phyloP scores from a whole-genome alignment of 2,329 filamentous ascomycete species.

The Phialemoniopsis sp. region DNA sequence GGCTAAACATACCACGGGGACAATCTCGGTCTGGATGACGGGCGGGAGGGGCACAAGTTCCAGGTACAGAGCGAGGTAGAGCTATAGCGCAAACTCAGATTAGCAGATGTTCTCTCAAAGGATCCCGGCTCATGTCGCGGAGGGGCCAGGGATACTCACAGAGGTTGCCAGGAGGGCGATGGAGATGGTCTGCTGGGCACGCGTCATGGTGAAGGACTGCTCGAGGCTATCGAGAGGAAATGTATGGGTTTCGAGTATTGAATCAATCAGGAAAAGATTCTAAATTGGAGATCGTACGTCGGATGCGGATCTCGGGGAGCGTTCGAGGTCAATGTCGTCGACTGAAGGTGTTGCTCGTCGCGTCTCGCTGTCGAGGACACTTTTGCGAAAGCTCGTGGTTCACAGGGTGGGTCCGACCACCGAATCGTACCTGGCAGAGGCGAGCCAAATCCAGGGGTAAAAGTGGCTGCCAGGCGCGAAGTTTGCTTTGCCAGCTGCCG shows the following conservation, averaged over 20 bases:
- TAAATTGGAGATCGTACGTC: too few species aligned
- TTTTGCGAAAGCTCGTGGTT: background rate
- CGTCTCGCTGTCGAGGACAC: background rate
- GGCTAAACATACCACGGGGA: slow-evolving; percentile 71
- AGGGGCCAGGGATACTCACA: slow-evolving; percentile 46
- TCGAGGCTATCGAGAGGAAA: background rate
- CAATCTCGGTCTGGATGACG: slow-evolving; percentile 76
- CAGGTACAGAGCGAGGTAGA: slow-evolving; percentile 85
- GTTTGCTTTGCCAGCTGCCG: too few species aligned
- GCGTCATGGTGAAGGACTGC: slow-evolving; percentile 66
- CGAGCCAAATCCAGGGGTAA: too few species aligned
- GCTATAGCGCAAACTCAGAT: slow-evolving; percentile 42
- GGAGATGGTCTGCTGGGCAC: slow-evolving; percentile 88
- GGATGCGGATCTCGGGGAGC: too few species aligned
- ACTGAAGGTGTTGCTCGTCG: background rate
- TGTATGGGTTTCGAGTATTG: background rate
- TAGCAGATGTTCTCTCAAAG: slow-evolving; percentile 14
- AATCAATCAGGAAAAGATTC: background rate
- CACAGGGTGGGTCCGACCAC: background rate
- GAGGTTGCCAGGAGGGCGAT: slow-evolving; percentile 83
- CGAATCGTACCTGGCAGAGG: too few species aligned
- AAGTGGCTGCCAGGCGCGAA: too few species aligned
- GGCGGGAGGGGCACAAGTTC: slow-evolving; percentile 76
- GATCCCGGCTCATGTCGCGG: background rate
- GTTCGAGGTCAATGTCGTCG: too few species aligned